These are phyloP conservation scores for Dichomitus squalens DNA, from an alignment of 1,284 basidiomycete species.

Conservation along the genomic window DNA sequence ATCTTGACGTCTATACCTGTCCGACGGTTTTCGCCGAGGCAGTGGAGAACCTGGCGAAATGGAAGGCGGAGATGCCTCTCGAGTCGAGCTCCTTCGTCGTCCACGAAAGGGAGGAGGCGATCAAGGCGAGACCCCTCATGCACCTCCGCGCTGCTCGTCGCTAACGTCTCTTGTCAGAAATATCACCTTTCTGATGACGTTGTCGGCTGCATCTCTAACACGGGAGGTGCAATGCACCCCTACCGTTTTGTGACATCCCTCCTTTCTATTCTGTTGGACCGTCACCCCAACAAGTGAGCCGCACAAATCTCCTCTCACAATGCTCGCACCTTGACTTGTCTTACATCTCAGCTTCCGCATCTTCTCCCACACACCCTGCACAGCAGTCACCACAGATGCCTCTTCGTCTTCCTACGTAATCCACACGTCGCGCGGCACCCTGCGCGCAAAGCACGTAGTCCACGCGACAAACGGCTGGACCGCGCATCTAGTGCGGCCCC, in stretches of 20 bases:
- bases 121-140: conserved; percentile 31
- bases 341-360: conserved; percentile 39
- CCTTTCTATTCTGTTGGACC: conserved; percentile 39
- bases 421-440: conserved; percentile 54
- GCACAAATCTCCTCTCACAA: not conserved
- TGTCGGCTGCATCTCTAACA: conserved; percentile 41
- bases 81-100: conserved; percentile 38
- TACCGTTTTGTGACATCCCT: conserved; percentile 49
- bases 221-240: conserved; percentile 48
- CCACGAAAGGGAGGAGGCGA: conserved; percentile 37
- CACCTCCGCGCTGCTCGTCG: not conserved
- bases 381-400: conserved; percentile 30
- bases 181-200: conserved; percentile 38
- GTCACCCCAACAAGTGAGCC: conserved; percentile 40
- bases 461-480: conserved; percentile 83
- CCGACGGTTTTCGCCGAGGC: conserved; percentile 37
- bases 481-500: conserved; percentile 57
- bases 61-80: conserved; percentile 41
- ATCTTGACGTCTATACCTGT: conserved; percentile 43
- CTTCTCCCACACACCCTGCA: conserved; percentile 44
- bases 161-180: conserved; percentile 29
- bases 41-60: conserved; percentile 35
- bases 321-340: not conserved
- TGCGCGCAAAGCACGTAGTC: conserved; percentile 62
- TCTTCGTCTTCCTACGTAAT: conserved; percentile 38